Base-by-base conservation (phyloP, 495 filamentous ascomycete species). In the Aspergillus homomorphus region DNA sequence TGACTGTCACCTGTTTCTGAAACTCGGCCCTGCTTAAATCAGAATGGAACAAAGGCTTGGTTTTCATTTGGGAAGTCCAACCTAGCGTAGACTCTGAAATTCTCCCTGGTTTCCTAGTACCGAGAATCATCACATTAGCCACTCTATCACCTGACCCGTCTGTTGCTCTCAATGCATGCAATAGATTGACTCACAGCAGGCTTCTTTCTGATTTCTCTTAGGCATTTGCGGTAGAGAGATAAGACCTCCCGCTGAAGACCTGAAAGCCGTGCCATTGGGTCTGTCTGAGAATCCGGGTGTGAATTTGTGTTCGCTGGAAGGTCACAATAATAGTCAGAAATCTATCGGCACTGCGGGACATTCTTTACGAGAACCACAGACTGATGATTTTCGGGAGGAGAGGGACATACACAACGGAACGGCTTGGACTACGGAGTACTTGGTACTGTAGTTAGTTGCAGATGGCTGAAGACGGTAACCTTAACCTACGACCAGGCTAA, bases 241-340 rank as follows among this genome's bases (percentile, higher is more conserved):
- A 98, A 71, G 8, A 98, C 92, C 55, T 95, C 89, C 67, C 84
- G 87, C 66, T 98, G 95, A n/a, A 98, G 79, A 38, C 95, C 95
- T 9, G 93, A 95, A 19, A 89, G 80, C 66, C 85, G 69, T 20
- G 73, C 72, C 74, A 77, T 66, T 82, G 78, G 82, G 82, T 48
- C 49, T 38, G 62, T 56, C 19, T 20, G 23, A 5, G 26, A 28
- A 4, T 12, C 10, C 10, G 8, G 8, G 33, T 38, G 33, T 12
- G 2, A 12, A 12, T 10, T 38, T 38, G 12, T 38, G 33, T 38
- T 5, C 2, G 33, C 15, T 5, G 33, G 33, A 38, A 38, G 33
- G 5, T 38, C 33, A 38, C 12, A 14, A 5, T n/a, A n/a, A n/a
- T n/a, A n/a, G n/a, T n/a, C n/a, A n/a, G n/a, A n/a, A n/a, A n/a